These are phyloP conservation scores for Fusarium sarcochroum DNA, from an alignment of 2,329 filamentous ascomycete species.

Conservation along the genomic window DNA sequence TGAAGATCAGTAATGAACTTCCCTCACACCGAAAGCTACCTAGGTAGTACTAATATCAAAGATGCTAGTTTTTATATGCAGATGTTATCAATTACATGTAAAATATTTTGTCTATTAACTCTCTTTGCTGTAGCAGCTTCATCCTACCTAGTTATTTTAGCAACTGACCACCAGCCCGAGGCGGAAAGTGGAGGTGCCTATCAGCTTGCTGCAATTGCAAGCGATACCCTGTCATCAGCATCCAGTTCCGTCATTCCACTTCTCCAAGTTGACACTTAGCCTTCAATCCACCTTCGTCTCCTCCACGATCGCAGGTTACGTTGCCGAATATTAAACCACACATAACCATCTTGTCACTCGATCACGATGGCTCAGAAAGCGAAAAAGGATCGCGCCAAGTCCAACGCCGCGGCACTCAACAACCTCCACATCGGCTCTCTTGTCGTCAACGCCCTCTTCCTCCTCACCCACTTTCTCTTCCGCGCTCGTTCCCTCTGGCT, in stretches of 20 bases:
- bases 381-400: conserved; percentile 77
- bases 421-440: conserved; percentile 85
- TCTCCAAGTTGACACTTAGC: conserved; percentile 3
- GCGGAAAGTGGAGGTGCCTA: conserved; percentile 37
- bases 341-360: neutral
- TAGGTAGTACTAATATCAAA: too few relatives aligned
- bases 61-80: too few relatives aligned
- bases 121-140: too few relatives aligned
- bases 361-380: conserved; percentile 72
- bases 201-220: conserved; percentile 23
- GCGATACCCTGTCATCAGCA: conserved; percentile 13
- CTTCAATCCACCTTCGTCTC: neutral
- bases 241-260: conserved; percentile 34
- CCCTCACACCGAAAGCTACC: too few relatives aligned
- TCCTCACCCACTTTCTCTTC: conserved; percentile 78
- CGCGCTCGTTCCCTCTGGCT: conserved; percentile 73
- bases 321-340: neutral
- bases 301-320: neutral
- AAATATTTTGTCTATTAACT: too few relatives aligned
- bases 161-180: conserved; percentile 1
- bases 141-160: neutral
- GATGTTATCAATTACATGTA: too few relatives aligned
- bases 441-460: conserved; percentile 79
- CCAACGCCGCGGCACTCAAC: conserved; percentile 82
- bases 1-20: neutral